A percentile compares a stretch with the other conserved stretches of the same genome.
Evolutionary conservation across 345 rosid genomes (phyloP).

Genomic region (Durio zibethinus): DNA sequence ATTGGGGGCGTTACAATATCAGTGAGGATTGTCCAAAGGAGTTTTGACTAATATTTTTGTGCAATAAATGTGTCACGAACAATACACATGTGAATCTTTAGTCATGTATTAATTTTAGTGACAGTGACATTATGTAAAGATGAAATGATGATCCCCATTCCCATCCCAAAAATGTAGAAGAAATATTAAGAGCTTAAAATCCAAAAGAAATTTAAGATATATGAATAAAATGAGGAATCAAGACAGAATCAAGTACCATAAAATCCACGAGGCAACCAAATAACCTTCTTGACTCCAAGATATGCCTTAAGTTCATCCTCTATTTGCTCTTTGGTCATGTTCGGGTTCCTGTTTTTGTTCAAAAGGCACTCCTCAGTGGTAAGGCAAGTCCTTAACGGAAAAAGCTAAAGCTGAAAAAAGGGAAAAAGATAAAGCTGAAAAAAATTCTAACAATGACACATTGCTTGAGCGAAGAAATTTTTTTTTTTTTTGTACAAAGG

Average conservation of each 20-base stretch:
- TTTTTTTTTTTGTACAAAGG: too few relatives aligned
- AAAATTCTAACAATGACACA: not conserved
- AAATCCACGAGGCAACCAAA: conserved; percentile 89
- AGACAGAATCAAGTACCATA: conserved; percentile 45
- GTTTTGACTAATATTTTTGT: too few relatives aligned
- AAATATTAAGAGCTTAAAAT: not conserved
- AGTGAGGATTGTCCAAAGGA: too few relatives aligned
- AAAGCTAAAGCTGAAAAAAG: not conserved
- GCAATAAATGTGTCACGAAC: too few relatives aligned
- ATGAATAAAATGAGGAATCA: not conserved
- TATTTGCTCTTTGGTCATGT: conserved; percentile 68
- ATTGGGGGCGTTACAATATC: too few relatives aligned
- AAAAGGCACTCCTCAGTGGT: conserved; percentile 94
- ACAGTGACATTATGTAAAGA: not conserved
- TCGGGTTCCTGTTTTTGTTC: conserved; percentile 79
- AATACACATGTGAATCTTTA: too few relatives aligned
- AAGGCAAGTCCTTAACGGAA: conserved; percentile 74
- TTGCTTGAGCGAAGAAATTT: not conserved
- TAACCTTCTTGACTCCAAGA: conserved; percentile 63
- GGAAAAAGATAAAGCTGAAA: conserved; percentile 1
- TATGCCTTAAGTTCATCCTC: conserved; percentile 71
- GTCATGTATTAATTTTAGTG: not conserved
- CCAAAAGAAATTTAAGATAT: not conserved
- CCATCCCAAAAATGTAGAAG: not conserved
- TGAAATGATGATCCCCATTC: not conserved